Percentiles rank a stretch among this genome's conserved stretches.
phyloP scores from a whole-genome alignment of 1,284 basidiomycete genomes.

The Cryptococcus sp. region DNA sequence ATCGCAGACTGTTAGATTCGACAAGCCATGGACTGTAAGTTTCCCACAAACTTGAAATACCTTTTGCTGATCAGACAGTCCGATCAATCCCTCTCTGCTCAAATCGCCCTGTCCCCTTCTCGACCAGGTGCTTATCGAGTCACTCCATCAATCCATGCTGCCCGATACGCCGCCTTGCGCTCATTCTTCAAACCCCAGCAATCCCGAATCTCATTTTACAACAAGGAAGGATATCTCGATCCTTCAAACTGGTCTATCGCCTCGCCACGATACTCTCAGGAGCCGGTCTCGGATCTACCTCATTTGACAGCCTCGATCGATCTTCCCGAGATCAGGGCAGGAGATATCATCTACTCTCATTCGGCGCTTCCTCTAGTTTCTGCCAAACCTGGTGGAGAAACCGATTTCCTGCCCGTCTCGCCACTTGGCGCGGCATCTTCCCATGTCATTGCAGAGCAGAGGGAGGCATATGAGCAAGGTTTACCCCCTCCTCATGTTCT shows the following conservation, averaged over 20 bases:
- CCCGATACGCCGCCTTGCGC: slow-evolving; percentile 38
- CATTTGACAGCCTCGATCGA: slow-evolving; percentile 20
- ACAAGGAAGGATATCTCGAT: slow-evolving; percentile 27
- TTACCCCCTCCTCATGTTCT: slow-evolving; percentile 27
- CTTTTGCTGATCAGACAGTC: neutral
- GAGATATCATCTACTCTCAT: slow-evolving; percentile 38
- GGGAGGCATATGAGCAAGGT: slow-evolving; percentile 35
- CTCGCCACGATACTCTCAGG: neutral
- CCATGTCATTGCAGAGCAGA: slow-evolving; percentile 21
- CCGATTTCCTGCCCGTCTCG: slow-evolving; percentile 32
- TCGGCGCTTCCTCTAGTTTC: slow-evolving; percentile 19
- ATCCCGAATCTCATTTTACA: slow-evolving; percentile 39
- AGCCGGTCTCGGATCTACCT: slow-evolving; percentile 13
- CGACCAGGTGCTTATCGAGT: slow-evolving; percentile 8
- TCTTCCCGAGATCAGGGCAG: slow-evolving; percentile 26
- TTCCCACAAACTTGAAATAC: slow-evolving; percentile 4
- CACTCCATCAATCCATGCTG: slow-evolving; percentile 22
- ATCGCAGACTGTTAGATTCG: neutral
- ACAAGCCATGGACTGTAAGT: slow-evolving; percentile 4
- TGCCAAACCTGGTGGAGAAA: slow-evolving; percentile 3
- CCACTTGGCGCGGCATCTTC: slow-evolving; percentile 12
- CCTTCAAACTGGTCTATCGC: slow-evolving; percentile 31
- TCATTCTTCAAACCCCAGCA: slow-evolving; percentile 32
- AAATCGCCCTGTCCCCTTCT: slow-evolving; percentile 34
- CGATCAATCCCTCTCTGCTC: slow-evolving; percentile 23